A percentile compares a stretch with the other conserved stretches of the same genome.
These are phyloP conservation scores for Boletus subparvulus DNA, from an alignment of 768 basidiomycete genomes.

Conservation along the genomic window DNA sequence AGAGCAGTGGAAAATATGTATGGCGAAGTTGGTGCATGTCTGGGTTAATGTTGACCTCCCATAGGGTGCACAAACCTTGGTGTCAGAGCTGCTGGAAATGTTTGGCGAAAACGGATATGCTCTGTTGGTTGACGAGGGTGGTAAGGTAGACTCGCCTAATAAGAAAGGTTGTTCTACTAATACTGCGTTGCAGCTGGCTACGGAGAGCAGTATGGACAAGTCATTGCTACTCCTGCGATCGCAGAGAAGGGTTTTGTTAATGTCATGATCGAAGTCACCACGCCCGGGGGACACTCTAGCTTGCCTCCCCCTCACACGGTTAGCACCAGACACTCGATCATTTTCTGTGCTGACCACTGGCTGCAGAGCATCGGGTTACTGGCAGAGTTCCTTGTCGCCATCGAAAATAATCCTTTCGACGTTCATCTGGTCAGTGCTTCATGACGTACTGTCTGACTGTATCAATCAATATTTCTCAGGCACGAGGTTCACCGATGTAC, in stretches of 20 bases:
- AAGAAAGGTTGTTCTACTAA: neutral
- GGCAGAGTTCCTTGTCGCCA: slow-evolving; percentile 61
- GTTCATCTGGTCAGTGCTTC: slow-evolving; percentile 45
- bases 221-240: slow-evolving; percentile 61
- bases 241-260: slow-evolving; percentile 75
- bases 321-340: slow-evolving; percentile 13
- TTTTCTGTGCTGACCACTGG: slow-evolving; percentile 9
- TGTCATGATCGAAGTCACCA: slow-evolving; percentile 59
- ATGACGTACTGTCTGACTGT: neutral
- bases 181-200: slow-evolving; percentile 44
- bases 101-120: slow-evolving; percentile 76
- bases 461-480: slow-evolving; percentile 32
- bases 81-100: slow-evolving; percentile 46
- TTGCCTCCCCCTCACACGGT: slow-evolving; percentile 82
- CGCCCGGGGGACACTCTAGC: slow-evolving; percentile 83
- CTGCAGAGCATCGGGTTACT: slow-evolving; percentile 80
- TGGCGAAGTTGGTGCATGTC: neutral
- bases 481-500: slow-evolving; percentile 58
- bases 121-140: slow-evolving; percentile 86
- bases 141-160: slow-evolving; percentile 37
- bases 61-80: slow-evolving; percentile 57
- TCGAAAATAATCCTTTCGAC: slow-evolving; percentile 64
- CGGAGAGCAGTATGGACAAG: slow-evolving; percentile 46
- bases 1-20: slow-evolving; percentile 54
- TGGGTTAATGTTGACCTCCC: neutral